phyloP scores from a whole-genome alignment of 805 yeast genomes.

The Ogataea dorogensis region DNA sequence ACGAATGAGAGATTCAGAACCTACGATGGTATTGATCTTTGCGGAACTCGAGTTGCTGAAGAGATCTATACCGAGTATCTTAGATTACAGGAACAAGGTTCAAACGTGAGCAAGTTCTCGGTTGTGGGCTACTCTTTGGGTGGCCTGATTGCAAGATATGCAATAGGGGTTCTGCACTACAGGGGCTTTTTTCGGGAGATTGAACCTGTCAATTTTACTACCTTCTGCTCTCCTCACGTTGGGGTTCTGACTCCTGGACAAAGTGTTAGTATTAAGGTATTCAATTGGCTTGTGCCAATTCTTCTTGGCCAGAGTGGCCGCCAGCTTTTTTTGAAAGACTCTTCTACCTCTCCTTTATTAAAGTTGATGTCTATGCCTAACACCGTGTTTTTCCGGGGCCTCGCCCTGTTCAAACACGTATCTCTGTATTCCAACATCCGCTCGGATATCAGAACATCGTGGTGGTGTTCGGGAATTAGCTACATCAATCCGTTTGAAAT shows the following conservation, averaged over 20 bases:
- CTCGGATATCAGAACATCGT: conserved; percentile 77
- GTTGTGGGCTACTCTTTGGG: conserved; percentile 88
- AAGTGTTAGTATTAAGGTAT: conserved; percentile 47
- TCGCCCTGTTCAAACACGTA: conserved; percentile 50
- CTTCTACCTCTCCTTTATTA: conserved; percentile 47
- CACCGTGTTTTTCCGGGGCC: conserved; percentile 58
- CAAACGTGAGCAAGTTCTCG: conserved; percentile 63
- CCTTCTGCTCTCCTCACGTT: conserved; percentile 72
- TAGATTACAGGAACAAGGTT: conserved; percentile 17
- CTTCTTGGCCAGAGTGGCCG: conserved; percentile 69
- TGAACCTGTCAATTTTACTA: conserved; percentile 56
- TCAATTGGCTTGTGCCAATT: conserved; percentile 63
- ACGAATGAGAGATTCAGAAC: conserved; percentile 73
- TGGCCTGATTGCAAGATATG: conserved; percentile 78
- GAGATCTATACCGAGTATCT: conserved; percentile 53
- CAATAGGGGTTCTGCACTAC: conserved; percentile 66
- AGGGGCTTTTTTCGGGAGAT: conserved; percentile 52
- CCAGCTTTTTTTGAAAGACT: conserved; percentile 67
- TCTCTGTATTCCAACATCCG: conserved; percentile 72
- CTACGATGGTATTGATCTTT: conserved; percentile 83
- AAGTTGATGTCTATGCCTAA: conserved; percentile 61
- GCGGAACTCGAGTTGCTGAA: conserved; percentile 70
- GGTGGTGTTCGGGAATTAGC: conserved; percentile 79
- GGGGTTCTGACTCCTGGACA: conserved; percentile 62
- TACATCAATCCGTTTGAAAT: conserved; percentile 55